These are phyloP conservation scores for Exophiala viscosa DNA, from an alignment of 2,329 filamentous ascomycete species.

Conservation along the genomic window DNA sequence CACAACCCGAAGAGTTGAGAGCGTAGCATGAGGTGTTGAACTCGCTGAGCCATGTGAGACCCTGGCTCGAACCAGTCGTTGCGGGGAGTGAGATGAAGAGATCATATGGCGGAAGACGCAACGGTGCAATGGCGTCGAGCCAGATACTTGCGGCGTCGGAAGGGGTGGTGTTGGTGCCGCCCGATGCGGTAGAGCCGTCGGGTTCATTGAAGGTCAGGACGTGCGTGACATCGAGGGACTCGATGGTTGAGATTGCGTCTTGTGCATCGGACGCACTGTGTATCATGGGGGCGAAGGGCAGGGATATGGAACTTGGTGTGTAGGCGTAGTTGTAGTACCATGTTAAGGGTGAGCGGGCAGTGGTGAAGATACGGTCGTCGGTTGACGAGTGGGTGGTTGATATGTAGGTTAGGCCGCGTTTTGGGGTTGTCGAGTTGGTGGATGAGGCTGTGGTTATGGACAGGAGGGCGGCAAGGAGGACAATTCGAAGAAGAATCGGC, in stretches of 20 bases:
- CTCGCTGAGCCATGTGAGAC: conserved; percentile 64
- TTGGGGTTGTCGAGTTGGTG: conserved; percentile 36
- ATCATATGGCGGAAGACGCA: conserved; percentile 54
- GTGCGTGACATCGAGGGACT: conserved; percentile 48
- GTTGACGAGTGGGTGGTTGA: conserved; percentile 49
- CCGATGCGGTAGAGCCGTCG: conserved; percentile 54
- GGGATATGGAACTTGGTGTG: conserved; percentile 50
- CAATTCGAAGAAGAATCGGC: neutral
- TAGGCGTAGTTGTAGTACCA: conserved; percentile 83
- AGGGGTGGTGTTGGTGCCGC: conserved; percentile 62
- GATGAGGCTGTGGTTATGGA: neutral
- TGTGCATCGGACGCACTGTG: conserved; percentile 56
- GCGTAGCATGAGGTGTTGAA: conserved; percentile 42
- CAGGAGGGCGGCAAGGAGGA: neutral
- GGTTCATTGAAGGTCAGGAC: conserved; percentile 79
- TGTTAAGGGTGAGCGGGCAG: conserved; percentile 56
- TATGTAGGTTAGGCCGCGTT: conserved; percentile 71
- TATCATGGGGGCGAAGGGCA: conserved; percentile 78
- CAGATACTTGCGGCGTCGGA: conserved; percentile 62
- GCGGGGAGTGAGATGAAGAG: conserved; percentile 61
- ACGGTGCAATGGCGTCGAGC: conserved; percentile 67
- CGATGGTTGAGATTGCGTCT: conserved; percentile 8
- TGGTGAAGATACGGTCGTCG: conserved; percentile 65
- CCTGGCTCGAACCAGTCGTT: conserved; percentile 59
- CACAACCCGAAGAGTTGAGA: conserved; percentile 51